Conservation (phyloP, 2,329 filamentous ascomycete species). For the Hawksworthiomyces lignivorus region DNA sequence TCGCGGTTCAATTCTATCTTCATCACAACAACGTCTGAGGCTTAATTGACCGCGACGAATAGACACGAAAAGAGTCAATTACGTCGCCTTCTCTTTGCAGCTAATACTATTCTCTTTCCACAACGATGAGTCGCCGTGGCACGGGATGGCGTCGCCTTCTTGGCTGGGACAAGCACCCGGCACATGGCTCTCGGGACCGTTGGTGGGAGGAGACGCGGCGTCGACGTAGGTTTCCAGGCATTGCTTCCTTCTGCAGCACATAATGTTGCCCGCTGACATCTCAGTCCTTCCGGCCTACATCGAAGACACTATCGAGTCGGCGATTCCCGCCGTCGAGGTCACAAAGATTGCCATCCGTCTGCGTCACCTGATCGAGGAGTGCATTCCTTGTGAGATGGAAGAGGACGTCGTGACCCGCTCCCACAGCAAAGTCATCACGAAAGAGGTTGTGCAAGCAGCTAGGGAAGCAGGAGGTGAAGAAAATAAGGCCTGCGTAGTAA, state of each 20-base stretch:
- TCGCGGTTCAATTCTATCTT: too few relatives aligned
- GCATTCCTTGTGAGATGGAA: conserved; percentile 84
- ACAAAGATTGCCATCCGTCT: conserved; percentile 85
- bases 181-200: conserved; percentile 17
- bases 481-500: conserved; percentile 65
- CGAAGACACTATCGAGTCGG: conserved; percentile 52
- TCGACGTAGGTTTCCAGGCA: conserved; percentile 18
- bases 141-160: conserved; percentile 20
- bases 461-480: conserved; percentile 72
- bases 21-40: too few relatives aligned
- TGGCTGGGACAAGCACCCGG: conserved; percentile 23
- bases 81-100: neutral
- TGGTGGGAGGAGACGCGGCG: conserved; percentile 25
- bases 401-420: conserved; percentile 65
- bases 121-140: conserved; percentile 7
- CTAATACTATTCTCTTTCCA: neutral
- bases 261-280: neutral
- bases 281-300: conserved; percentile 59
- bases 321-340: conserved; percentile 69
- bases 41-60: neutral
- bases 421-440: conserved; percentile 80
- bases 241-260: neutral
- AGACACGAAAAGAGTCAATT: too few relatives aligned
- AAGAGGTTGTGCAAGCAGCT: conserved; percentile 70
- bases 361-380: conserved; percentile 82